phyloP scores from a whole-genome alignment of 192 early-diverging fungal species.

The Phycomyces nitens region DNA sequence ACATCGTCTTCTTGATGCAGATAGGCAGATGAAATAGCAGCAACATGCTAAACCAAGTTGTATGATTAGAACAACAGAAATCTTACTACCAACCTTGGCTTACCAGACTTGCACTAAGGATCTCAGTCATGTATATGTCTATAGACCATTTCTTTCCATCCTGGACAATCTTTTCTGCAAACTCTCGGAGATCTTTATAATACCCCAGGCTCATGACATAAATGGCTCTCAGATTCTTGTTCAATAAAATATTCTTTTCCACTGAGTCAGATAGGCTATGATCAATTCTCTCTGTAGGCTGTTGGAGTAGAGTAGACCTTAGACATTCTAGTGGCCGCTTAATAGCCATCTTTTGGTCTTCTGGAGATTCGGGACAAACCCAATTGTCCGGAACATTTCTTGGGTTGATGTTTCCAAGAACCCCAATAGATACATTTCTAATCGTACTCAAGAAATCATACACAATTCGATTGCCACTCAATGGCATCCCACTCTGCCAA shows the following conservation, averaged over 20 bases:
- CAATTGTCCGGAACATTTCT: background rate
- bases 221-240: conserved; percentile 37
- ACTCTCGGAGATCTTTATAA: conserved; percentile 45
- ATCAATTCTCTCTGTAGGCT: background rate
- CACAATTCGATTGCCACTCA: conserved; percentile 52
- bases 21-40: conserved; percentile 42
- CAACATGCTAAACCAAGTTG: conserved; percentile 38
- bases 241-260: conserved; percentile 26
- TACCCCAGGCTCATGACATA: conserved; percentile 55
- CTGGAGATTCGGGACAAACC: background rate
- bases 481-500: conserved; percentile 36
- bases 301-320: conserved; percentile 8
- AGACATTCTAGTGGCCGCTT: background rate
- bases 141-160: conserved; percentile 40
- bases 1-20: conserved; percentile 49
- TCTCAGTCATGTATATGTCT: conserved; percentile 47
- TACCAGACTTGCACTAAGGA: conserved; percentile 56
- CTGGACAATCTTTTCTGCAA: conserved; percentile 35
- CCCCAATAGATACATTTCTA: conserved; percentile 49
- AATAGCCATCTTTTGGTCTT: background rate
- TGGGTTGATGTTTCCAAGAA: conserved; percentile 9
- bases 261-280: background rate
- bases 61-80: background rate
- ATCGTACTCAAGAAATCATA: conserved; percentile 44
- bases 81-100: background rate